Evolutionary conservation across 2,329 filamentous ascomycete genomes (phyloP).

Genomic region (Fusarium pseudocircinatum): DNA sequence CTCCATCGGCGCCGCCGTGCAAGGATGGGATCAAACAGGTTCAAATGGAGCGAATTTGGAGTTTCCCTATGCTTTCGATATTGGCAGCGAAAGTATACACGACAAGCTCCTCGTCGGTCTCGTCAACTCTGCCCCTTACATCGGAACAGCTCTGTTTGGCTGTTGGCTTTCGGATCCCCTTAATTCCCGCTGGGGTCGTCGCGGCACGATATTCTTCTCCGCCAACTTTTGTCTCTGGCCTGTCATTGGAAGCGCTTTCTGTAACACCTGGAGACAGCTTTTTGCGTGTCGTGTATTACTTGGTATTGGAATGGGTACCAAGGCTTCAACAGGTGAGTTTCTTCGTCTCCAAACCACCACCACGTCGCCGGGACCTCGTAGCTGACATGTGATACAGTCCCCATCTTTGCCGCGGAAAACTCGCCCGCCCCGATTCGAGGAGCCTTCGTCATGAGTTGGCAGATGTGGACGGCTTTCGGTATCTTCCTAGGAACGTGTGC

Average conservation of each 20-base stretch:
- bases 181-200: slow-evolving; percentile 55
- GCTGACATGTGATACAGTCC: slow-evolving; percentile 61
- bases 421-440: slow-evolving; percentile 75
- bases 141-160: slow-evolving; percentile 60
- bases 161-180: slow-evolving; percentile 76
- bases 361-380: background rate
- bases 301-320: slow-evolving; percentile 81
- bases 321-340: slow-evolving; percentile 66
- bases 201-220: slow-evolving; percentile 73
- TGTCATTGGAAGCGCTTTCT: slow-evolving; percentile 76
- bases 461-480: slow-evolving; percentile 73
- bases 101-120: slow-evolving; percentile 69
- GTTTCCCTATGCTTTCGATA: slow-evolving; percentile 64
- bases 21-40: slow-evolving; percentile 75
- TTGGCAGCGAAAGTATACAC: slow-evolving; percentile 47
- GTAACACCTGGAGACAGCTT: slow-evolving; percentile 76
- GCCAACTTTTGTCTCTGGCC: slow-evolving; percentile 77
- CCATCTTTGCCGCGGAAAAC: slow-evolving; percentile 80
- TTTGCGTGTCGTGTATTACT: slow-evolving; percentile 76
- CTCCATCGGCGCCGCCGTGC: slow-evolving; percentile 75
- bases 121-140: slow-evolving; percentile 68
- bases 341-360: background rate
- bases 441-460: slow-evolving; percentile 84
- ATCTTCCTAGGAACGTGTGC: slow-evolving; percentile 70
- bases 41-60: slow-evolving; percentile 71